phyloP scores from a whole-genome alignment of 129 eudicot species.

The Solidago caesia region DNA sequence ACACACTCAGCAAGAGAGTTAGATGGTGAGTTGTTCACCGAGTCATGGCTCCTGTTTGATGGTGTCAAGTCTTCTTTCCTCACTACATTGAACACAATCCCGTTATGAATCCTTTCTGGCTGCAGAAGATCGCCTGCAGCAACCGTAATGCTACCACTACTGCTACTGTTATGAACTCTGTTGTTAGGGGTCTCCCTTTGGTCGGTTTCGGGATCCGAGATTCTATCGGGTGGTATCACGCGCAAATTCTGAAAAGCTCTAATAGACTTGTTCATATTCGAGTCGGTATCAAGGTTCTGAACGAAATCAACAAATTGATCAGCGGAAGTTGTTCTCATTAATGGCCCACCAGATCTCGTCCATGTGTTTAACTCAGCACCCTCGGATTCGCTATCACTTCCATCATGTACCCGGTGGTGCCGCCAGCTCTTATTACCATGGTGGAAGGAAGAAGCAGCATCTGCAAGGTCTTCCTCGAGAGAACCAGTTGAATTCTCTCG shows the following conservation, averaged over 20 bases:
- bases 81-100: conserved; percentile 82
- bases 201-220: conserved; percentile 48
- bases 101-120: conserved; percentile 65
- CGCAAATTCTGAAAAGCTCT: conserved; percentile 45
- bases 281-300: conserved; percentile 59
- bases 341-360: conserved; percentile 92
- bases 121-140: conserved; percentile 80
- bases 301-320: conserved; percentile 67
- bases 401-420: conserved; percentile 55
- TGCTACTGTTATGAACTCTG: conserved; percentile 21
- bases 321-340: conserved; percentile 92
- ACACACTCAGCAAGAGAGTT: conserved; percentile 68
- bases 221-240: conserved; percentile 55
- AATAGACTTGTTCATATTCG: conserved; percentile 39
- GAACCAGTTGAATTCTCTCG: conserved; percentile 94
- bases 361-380: conserved; percentile 53
- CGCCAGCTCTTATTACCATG: conserved; percentile 33
- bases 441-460: conserved; percentile 51
- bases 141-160: conserved; percentile 64
- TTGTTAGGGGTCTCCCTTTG: conserved; percentile 25
- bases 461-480: conserved; percentile 66
- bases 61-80: conserved; percentile 65
- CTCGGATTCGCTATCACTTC: conserved; percentile 87
- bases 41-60: conserved; percentile 61
- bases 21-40: conserved; percentile 45